phyloP scores from a whole-genome alignment of 2,329 filamentous ascomycete species.

The Apiospora rasikravindrae region DNA sequence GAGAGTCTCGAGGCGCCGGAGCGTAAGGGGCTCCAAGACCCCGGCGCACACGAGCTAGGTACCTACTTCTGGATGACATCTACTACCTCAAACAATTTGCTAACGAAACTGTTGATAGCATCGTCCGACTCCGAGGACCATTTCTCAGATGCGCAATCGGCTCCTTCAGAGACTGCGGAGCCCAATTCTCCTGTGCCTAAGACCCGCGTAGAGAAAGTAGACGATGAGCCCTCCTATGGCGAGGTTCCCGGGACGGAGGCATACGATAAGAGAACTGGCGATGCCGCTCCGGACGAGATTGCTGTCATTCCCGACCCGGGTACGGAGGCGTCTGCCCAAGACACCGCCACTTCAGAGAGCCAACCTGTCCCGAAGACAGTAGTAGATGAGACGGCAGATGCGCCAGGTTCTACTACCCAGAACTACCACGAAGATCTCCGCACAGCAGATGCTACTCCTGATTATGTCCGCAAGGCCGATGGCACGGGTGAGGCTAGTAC shows the following conservation, averaged over 20 bases:
- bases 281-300: conserved; percentile 67
- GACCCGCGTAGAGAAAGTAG: conserved; percentile 63
- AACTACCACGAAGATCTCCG: conserved; percentile 51
- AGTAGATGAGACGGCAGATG: conserved; percentile 57
- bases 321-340: conserved; percentile 32
- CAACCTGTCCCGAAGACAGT: conserved; percentile 56
- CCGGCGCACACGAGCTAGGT: conserved; percentile 67
- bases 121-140: conserved; percentile 71
- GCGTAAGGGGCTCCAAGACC: conserved; percentile 52
- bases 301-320: conserved; percentile 49
- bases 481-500: conserved; percentile 42
- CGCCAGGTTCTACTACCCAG: conserved; percentile 49
- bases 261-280: conserved; percentile 59
- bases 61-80: conserved; percentile 24
- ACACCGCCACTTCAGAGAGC: conserved; percentile 41
- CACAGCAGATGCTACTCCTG: conserved; percentile 58
- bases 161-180: conserved; percentile 45
- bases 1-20: conserved; percentile 39
- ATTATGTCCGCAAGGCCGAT: conserved; percentile 51
- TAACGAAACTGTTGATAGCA: conserved; percentile 40
- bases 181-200: conserved; percentile 60
- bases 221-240: conserved; percentile 62
- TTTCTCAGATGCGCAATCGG: conserved; percentile 67
- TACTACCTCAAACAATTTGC: background rate
- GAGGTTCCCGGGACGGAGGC: conserved; percentile 67